Evolutionary conservation across 129 eudicot genomes (phyloP), one percentile per base, ranked within the genome.

Genomic region (Flaveria robusta): DNA sequence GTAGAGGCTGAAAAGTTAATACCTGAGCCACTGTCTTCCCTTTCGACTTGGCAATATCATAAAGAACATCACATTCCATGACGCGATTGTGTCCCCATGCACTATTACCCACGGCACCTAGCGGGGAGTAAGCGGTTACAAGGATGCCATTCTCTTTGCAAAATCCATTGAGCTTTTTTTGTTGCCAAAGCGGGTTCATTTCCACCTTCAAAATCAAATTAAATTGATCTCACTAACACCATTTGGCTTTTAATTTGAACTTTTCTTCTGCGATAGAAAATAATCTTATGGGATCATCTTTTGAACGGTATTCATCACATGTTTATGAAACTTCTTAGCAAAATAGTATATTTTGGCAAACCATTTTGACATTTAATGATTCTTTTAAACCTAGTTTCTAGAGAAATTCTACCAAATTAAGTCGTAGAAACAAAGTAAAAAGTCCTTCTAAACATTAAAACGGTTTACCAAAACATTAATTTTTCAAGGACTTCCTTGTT

Each of bases 131-230:
- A 20, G 83, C 86, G 0, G 75, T 81, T 0, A 87, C 46, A 42
- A 86, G 81, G 41, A 88, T 82, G 23, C 72, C 88, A 50, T 81
- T 84, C 75, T 50, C 77, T 59, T 73, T 79, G 74, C 94, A 88
- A 54, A 84, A 86, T 9, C 79, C 87, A 27, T 22, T 76, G n/a
- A 88, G 78, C 19, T 74, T 55, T 59, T 81, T 83, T 31, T 86
- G 93, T 50, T 88, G 86, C 88, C 93, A 88, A 56, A 70, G 2
- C 12, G 94, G 90, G 77, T 83, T 88, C 83, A 88, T 76, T 84
- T 88, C 94, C 49, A 86, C 93, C 92, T 88, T 37, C 37, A 26
- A 42, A 16, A 34, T n/a, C 24, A 54, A 22, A 20, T 9, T 2
- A 56, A 9, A 60, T 12, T 5, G 20, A 60, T 12, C 18, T 60